phyloP scores from a whole-genome alignment of 805 yeast species.

The Candida nemodendra region DNA sequence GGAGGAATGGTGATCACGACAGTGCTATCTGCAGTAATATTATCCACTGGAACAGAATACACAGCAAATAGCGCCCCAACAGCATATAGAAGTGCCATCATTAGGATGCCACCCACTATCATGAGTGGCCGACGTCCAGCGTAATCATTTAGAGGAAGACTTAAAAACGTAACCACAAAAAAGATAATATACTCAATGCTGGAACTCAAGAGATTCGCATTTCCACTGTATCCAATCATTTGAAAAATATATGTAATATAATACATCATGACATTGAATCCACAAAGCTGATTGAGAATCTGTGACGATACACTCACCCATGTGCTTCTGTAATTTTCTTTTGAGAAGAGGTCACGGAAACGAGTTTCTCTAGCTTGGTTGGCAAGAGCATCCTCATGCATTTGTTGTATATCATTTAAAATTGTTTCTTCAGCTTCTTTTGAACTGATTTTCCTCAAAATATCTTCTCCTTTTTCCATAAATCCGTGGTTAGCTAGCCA shows the following conservation, averaged over 20 bases:
- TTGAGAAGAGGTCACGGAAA: conserved; percentile 49
- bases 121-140: conserved; percentile 62
- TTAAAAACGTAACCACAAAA: conserved; percentile 52
- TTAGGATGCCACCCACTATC: conserved; percentile 44
- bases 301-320: conserved; percentile 52
- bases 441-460: conserved; percentile 34
- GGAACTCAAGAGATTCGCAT: conserved; percentile 50
- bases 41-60: conserved; percentile 35
- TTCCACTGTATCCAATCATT: conserved; percentile 59
- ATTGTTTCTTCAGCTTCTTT: conserved; percentile 31
- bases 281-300: conserved; percentile 61
- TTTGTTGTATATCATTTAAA: conserved; percentile 15
- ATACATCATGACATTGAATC: conserved; percentile 70
- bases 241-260: conserved; percentile 63
- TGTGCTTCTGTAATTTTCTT: conserved; percentile 49
- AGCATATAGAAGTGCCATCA: conserved; percentile 36
- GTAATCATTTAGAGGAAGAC: conserved; percentile 51
- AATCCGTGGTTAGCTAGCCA: conserved; percentile 47
- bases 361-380: conserved; percentile 38
- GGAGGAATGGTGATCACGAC: conserved; percentile 36
- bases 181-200: conserved; percentile 59
- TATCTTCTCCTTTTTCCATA: conserved; percentile 46
- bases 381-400: conserved; percentile 32
- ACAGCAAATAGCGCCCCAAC: conserved; percentile 42
- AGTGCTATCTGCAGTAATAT: conserved; percentile 31